Conservation (phyloP, 1,139 yeast genomes). For the Pichia sp. region DNA sequence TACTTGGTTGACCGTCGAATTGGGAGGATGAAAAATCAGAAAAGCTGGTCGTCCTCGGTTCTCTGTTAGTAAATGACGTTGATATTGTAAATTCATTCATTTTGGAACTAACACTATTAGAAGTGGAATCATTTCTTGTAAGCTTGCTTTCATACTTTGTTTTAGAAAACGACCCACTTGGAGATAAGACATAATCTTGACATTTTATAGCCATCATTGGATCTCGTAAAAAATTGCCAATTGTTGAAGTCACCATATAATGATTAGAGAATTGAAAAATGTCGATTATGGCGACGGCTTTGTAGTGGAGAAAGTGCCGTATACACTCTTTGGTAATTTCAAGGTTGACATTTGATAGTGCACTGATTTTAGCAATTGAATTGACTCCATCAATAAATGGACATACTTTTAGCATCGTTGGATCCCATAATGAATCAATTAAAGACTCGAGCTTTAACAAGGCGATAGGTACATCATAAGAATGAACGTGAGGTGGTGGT, state of each 20-base stretch:
- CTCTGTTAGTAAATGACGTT: neutral
- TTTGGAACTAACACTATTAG: conserved; percentile 13
- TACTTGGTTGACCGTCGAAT: neutral
- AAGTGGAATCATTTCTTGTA: conserved; percentile 15
- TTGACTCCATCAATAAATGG: conserved; percentile 87
- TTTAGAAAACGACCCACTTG: conserved; percentile 22
- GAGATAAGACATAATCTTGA: conserved; percentile 61
- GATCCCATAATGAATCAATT: conserved; percentile 93
- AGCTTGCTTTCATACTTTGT: conserved; percentile 7
- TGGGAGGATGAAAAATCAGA: conserved; percentile 7
- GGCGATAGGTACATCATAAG: conserved; percentile 82
- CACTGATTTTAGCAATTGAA: conserved; percentile 69
- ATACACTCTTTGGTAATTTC: conserved; percentile 76
- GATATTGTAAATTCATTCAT: neutral
- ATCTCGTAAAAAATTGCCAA: conserved; percentile 59
- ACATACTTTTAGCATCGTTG: conserved; percentile 81
- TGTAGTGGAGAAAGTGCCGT: conserved; percentile 85
- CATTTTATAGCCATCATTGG: conserved; percentile 73
- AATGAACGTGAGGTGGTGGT: conserved; percentile 68
- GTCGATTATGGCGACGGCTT: conserved; percentile 75
- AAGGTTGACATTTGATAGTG: conserved; percentile 75
- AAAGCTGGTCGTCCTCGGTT: conserved; percentile 4
- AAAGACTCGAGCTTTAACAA: conserved; percentile 64
- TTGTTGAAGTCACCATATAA: conserved; percentile 81
- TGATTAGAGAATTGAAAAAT: conserved; percentile 83